Base-by-base conservation (phyloP, 2,329 filamentous ascomycete species). In the Aureobasidium lini region DNA sequence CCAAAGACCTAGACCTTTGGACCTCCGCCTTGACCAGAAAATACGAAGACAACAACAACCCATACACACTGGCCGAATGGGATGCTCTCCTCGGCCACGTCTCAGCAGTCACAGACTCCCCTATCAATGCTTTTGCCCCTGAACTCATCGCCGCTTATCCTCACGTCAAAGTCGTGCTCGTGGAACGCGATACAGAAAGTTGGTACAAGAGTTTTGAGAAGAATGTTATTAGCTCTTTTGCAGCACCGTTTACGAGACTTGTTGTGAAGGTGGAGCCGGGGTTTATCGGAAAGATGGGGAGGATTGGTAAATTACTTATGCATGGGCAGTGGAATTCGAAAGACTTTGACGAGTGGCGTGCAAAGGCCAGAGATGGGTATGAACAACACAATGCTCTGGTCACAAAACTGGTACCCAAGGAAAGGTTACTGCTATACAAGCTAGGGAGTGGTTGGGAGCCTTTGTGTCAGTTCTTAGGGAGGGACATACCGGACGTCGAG, bases 131-230 rank as follows among this genome's bases (percentile, higher is more conserved):
- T n/a, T 75, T 76, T 62, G 67, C 65, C 3, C 65, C 66, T 31
- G 74, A 76, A 47, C 62, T 76, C 3, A 59, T 70, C 11, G 53
- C 59, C 5, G 66, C 68, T 1, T 75, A 75, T 53, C 74, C 74
- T 0, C 64, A 70, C 0, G 73, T 72, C 1, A 74, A 74, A 54
- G 66, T 74, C 50, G 69, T 74, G 8, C 61, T 73, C 31, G 68
- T 65, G 2, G 62, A 62, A 16, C 66, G 73, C 7, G 67, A 70
- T 16, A 48, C 66, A 2, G 65, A 69, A 3, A 29, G 50, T 0
- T 72, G 70, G 69, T 66, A 64, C 47, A 31, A 61, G 32, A 64
- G 56, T 18, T 60, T 62, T 36, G 46, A 56, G 5, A 49, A 57
- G 11, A 50, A 32, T 39, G 34, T 62, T 56, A 49, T 49, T 16